Evolutionary conservation across 345 rosid genomes (phyloP), one percentile per base, ranked within the genome.

Genomic region (Populus tremula): DNA sequence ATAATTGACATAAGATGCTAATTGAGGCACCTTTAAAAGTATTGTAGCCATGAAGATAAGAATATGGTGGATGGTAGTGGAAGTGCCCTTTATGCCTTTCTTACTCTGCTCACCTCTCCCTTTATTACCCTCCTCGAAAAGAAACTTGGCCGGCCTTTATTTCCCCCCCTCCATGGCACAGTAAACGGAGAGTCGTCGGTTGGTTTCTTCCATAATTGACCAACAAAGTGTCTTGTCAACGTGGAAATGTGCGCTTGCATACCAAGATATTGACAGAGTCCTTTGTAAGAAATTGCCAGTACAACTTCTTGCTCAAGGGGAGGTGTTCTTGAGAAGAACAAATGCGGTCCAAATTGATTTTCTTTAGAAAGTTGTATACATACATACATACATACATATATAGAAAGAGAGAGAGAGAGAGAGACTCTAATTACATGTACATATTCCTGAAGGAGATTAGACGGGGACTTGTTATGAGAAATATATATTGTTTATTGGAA

Each of bases 11-110:
- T 6, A 74, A 75, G 75, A 76, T 82, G 86, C 79, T 70, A 38
- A 21, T 36, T 49, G 43, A 50, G 75, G 56, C 71, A 72, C 76
- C 47, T 33, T 36, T 49, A 12, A 71, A 81, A 59, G 79, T 47
- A 74, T 11, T 72, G 73, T 38, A 65, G 79, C 84, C 80, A 83
- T 86, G 86, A 82, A 79, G 79, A 79, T 80, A 62, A 76, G 91
- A 89, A 88, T 89, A 84, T 82, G 69, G 75, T 76, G 74, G 70
- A 73, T 78, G 78, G 43, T 82, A 84, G 91, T 86, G 89, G 90
- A 43, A n/a, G 70, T 74, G 72, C 81, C 78, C 83, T 82, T 87
- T 88, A 88, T 91, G 77, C 92, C 84, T 89, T 88, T 53, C 89
- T 89, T 89, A 2, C 72, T 67, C 39, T 6, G 39, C 69, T 79